These are phyloP conservation scores for Medicago ruthenica DNA, from an alignment of 306 rosid species.

Conservation along the genomic window DNA sequence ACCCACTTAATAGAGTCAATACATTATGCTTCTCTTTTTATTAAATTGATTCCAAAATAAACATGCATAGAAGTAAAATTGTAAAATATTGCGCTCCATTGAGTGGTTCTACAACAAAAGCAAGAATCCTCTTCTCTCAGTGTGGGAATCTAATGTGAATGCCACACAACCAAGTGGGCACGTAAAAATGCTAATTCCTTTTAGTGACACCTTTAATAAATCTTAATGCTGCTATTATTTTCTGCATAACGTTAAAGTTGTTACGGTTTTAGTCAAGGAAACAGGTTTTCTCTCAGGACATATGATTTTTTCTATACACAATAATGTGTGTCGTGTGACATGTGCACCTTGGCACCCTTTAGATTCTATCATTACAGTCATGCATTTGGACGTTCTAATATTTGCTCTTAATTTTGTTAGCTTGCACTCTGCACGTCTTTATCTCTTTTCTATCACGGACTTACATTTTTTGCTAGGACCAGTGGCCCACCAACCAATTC, in stretches of 20 bases:
- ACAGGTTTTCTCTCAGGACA: conserved; percentile 9
- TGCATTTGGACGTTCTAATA: conserved; percentile 40
- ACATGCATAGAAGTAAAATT: conserved; percentile 23
- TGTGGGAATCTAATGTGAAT: conserved; percentile 36
- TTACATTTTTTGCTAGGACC: conserved; percentile 41
- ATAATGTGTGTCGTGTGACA: conserved; percentile 38
- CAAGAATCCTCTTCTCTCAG: conserved; percentile 33
- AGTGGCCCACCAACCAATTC: conserved; percentile 44
- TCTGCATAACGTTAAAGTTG: background rate
- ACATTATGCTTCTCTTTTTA: conserved; percentile 37
- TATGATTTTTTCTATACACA: background rate
- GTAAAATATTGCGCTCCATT: background rate
- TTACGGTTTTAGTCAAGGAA: background rate
- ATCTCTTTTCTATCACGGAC: conserved; percentile 43
- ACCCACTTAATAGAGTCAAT: conserved; percentile 38
- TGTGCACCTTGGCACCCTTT: conserved; percentile 3
- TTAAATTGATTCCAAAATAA: conserved; percentile 33
- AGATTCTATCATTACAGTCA: conserved; percentile 44
- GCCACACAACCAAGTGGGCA: conserved; percentile 32
- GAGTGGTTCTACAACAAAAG: conserved; percentile 32
- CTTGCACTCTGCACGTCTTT: background rate
- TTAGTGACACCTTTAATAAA: background rate
- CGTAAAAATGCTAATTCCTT: conserved; percentile 13
- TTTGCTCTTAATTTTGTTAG: conserved; percentile 38
- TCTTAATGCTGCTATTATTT: conserved; percentile 15